A percentile compares a stretch with the other conserved stretches of the same genome.
These are phyloP conservation scores for Rhypophila decipiens DNA, from an alignment of 495 filamentous ascomycete species.

Conservation along the genomic window DNA sequence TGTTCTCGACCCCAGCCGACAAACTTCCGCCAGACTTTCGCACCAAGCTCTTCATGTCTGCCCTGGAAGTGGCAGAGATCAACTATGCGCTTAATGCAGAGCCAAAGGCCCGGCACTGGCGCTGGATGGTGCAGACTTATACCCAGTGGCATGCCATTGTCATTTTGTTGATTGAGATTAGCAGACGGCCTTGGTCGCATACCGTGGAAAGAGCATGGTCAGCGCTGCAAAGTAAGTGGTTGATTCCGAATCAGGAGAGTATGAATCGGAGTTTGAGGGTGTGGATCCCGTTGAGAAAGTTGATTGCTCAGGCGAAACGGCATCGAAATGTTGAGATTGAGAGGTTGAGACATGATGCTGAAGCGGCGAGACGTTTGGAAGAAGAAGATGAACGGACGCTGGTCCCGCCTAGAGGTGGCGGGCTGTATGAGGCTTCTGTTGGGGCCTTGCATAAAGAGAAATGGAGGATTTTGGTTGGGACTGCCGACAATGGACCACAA, in stretches of 20 bases:
- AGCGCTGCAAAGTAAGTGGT: conserved; percentile 57
- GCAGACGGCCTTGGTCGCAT: conserved; percentile 55
- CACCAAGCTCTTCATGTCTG: conserved; percentile 62
- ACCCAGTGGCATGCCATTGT: conserved; percentile 57
- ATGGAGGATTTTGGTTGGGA: too few relatives aligned
- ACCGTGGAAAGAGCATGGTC: conserved; percentile 74
- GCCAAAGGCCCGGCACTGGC: conserved; percentile 48
- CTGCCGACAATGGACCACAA: too few relatives aligned
- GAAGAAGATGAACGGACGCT: conserved; percentile 20
- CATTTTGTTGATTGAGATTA: conserved; percentile 54
- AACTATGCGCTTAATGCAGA: conserved; percentile 52
- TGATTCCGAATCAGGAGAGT: conserved; percentile 42
- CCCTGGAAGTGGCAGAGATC: conserved; percentile 68
- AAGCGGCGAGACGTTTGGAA: conserved; percentile 24
- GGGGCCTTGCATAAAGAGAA: conserved; percentile 22
- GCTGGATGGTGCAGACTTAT: conserved; percentile 65
- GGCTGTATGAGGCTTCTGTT: conserved; percentile 19
- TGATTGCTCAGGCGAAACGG: conserved; percentile 56
- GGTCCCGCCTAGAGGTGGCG: conserved; percentile 22
- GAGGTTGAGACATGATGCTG: conserved; percentile 24
- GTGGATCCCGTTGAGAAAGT: conserved; percentile 62
- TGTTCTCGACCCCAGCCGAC: conserved; percentile 28
- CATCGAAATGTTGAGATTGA: conserved; percentile 38
- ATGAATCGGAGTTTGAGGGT: conserved; percentile 43
- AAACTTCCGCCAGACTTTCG: conserved; percentile 46